Evolutionary conservation across 2,329 filamentous ascomycete species (phyloP), one percentile per base, ranked within the genome.

Genomic region (Ascochyta viciae-villosae): DNA sequence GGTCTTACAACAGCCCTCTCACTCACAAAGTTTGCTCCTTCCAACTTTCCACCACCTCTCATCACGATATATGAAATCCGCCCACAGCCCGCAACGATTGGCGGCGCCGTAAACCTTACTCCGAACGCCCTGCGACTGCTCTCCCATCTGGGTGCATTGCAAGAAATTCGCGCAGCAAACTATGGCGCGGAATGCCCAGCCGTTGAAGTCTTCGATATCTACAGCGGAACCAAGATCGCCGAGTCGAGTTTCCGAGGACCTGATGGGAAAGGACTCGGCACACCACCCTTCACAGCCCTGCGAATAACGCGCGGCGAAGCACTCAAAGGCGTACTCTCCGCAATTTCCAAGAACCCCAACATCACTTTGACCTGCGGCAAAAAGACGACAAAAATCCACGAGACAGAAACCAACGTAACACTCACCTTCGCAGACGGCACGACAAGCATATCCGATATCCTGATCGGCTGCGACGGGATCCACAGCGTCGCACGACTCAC

Each of bases 81-180:
- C 1, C 72, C 77, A 2, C 64, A 72, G 31, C 76, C 80, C 3
- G 77, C 79, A 12, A 79, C 79, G 0, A 78, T 80, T 1, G 86
- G 86, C 0, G 85, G 86, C 5, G 86, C 86, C 0, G 81, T 88
- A 23, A 85, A 88, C 61, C 68, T 89, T 12, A 82, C 83, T 0
- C 85, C 87, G 0, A 89, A 89, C 62, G 76, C 81, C 3, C 84
- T 87, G 63, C 83, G 84, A 0, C 71, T 88, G 2, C 74, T 89
- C 3, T 71, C 73, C 22, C 72, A 78, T 23, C 67, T 82, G 9
- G 80, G 81, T 3, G 69, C 82, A 3, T 81, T 59, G 71, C 78
- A 61, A 74, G 82, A 63, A 74, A 79, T 80, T 35, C 71, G 73
- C 8, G 67, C 74, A 27, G 55, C 65, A 24, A 65, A 75, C 35